Base-by-base conservation (phyloP, 1,284 basidiomycete genomes). In the Anthracocystis walkeri region DNA sequence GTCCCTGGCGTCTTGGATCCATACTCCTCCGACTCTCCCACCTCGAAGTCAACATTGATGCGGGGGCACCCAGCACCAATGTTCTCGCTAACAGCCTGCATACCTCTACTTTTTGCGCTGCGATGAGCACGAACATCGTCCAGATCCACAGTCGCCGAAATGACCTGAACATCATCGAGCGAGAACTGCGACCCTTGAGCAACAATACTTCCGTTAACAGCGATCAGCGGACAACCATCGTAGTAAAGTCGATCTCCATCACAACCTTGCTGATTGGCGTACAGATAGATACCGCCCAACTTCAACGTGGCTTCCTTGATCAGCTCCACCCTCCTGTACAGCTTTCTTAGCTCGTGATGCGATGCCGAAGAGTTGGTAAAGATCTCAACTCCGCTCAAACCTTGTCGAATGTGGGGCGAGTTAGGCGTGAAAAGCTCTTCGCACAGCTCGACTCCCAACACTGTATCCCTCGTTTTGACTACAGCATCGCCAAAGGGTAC, bases 241-340 rank as follows among this genome's bases (percentile, higher is more conserved):
- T 98, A 99, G 88, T 99, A 99, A 1, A 98, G 88, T 27, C 96
- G 90, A 84, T 99, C 96, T 4, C 97, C 96, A 83, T 99, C 96
- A 84, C 97, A 99, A 6, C 97, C 96, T 88, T 97, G 95, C 84
- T 99, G 96, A 84, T 99, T 99, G 10, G 96, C 93, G 79, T 99
- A 99, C 8, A 99, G 89, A 86, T 99, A 99, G 55, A 98, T 90
- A 4, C 97, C 96, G 21, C 96, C 97, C 33, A 95, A 89, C 95
- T 98, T 99, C 73, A 92, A 88, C 0, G 96, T 99, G 1, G 97
- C 96, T 85, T 98, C 96, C 82, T 94, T 95, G 87, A 99, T 97
- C 4, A 99, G 88, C 70, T 99, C 95, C 2, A 99, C 90, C 12
- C 96, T 91, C 6, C 90, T 90, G 82, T 95, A 91, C 18, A 99